Percentiles rank a stretch among this genome's conserved stretches.
phyloP scores from a whole-genome alignment of 179 eudicot genomes.

The Carnegiea gigantea region DNA sequence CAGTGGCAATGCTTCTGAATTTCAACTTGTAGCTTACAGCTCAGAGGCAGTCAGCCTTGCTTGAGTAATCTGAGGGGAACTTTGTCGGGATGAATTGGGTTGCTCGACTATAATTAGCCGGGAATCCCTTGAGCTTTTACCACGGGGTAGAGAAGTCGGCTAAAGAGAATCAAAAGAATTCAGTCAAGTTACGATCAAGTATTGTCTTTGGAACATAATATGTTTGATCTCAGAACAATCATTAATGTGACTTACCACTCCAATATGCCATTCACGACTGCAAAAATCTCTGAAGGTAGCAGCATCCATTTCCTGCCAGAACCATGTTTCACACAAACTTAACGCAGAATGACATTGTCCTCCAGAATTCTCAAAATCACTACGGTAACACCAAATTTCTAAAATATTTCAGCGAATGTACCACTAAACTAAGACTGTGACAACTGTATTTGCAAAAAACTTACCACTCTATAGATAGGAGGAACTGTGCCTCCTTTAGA shows the following conservation, averaged over 20 bases:
- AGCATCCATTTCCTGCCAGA: constrained; percentile 84
- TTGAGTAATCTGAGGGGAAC: constrained; percentile 11
- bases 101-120: constrained; percentile 74
- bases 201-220: background rate
- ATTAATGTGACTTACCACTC: constrained; percentile 68
- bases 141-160: constrained; percentile 52
- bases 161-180: constrained; percentile 26
- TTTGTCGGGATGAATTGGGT: constrained; percentile 42
- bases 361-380: background rate
- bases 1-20: constrained; percentile 18
- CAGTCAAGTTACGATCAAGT: background rate
- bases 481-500: constrained; percentile 57
- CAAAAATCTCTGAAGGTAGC: constrained; percentile 63
- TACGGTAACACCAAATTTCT: background rate
- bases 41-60: constrained; percentile 12
- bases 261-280: constrained; percentile 80
- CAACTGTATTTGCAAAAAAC: constrained; percentile 18
- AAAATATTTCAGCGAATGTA: background rate
- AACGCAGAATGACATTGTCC: no score
- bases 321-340: background rate
- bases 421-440: background rate
- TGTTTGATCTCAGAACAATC: background rate
- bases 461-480: constrained; percentile 85
- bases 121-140: constrained; percentile 45
- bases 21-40: background rate